A percentile compares a stretch with the other conserved stretches of the same genome.
These are phyloP conservation scores for Sclerospora graminicola DNA, from an alignment of 352 stramenopile genomes.

Conservation along the genomic window DNA sequence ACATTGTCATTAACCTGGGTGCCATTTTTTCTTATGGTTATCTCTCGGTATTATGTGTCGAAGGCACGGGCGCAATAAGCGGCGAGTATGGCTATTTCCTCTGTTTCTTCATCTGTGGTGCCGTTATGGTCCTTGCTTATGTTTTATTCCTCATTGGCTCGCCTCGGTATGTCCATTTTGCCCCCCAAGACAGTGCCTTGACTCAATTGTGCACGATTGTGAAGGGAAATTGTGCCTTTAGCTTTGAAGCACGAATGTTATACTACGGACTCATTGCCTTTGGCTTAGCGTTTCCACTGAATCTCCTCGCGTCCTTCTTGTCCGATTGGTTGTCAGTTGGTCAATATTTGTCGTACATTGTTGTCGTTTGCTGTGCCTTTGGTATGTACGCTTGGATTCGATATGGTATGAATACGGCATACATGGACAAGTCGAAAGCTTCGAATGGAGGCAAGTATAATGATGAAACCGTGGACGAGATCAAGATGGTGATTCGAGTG, in stretches of 20 bases:
- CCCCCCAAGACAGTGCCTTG: conserved; percentile 60
- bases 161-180: conserved; percentile 64
- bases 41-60: conserved; percentile 81
- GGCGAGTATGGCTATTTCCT: conserved; percentile 85
- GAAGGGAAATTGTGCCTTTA: conserved; percentile 65
- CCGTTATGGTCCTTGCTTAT: conserved; percentile 77
- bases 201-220: conserved; percentile 69
- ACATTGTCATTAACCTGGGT: conserved; percentile 88
- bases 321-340: conserved; percentile 37
- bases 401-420: conserved; percentile 69
- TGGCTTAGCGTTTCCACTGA: conserved; percentile 47
- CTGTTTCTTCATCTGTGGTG: conserved; percentile 74
- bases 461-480: conserved; percentile 75
- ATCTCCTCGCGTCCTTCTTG: conserved; percentile 68
- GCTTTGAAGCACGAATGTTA: conserved; percentile 66
- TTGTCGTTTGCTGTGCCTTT: conserved; percentile 52
- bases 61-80: conserved; percentile 64
- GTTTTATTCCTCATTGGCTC: conserved; percentile 49
- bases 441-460: conserved; percentile 74
- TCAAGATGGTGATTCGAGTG: conserved; percentile 79
- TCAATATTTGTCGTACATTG: conserved; percentile 66
- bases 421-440: conserved; percentile 80
- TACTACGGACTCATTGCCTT: conserved; percentile 71
- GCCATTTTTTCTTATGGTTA: conserved; percentile 88
- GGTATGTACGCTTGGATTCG: conserved; percentile 80